Evolutionary conservation across 1,139 yeast genomes (phyloP).

Genomic region (Yamadazyma sp.): DNA sequence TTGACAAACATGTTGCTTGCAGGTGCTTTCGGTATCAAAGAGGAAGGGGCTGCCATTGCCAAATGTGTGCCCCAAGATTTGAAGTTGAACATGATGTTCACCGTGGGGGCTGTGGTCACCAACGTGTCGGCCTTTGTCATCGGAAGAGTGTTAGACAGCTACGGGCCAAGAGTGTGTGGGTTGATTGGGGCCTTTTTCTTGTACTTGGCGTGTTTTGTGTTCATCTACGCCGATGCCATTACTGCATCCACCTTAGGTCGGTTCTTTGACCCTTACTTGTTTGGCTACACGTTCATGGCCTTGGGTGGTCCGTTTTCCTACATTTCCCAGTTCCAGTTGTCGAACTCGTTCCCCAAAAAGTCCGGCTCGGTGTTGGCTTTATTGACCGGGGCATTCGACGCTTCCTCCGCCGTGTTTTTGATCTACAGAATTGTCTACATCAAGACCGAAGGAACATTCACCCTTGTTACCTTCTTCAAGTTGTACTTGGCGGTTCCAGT

Average conservation of each 20-base stretch:
- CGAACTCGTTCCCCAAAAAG: slow-evolving; percentile 42
- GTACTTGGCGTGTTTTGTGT: slow-evolving; percentile 37
- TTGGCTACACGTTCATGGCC: slow-evolving; percentile 43
- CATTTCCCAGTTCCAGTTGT: slow-evolving; percentile 46
- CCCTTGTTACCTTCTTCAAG: slow-evolving; percentile 34
- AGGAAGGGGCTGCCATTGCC: slow-evolving; percentile 19
- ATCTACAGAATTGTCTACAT: slow-evolving; percentile 34
- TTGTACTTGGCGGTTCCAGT: slow-evolving; percentile 40
- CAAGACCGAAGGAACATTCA: slow-evolving; percentile 26
- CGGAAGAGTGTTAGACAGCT: slow-evolving; percentile 40
- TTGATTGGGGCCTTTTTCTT: slow-evolving; percentile 40
- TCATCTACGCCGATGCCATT: slow-evolving; percentile 30
- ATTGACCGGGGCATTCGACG: slow-evolving; percentile 49
- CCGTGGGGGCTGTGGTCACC: slow-evolving; percentile 46
- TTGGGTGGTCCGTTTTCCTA: slow-evolving; percentile 49
- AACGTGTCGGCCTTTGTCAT: slow-evolving; percentile 44
- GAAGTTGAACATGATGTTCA: slow-evolving; percentile 47
- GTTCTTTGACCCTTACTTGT: slow-evolving; percentile 38
- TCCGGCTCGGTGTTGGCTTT: slow-evolving; percentile 45
- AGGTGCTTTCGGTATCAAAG: slow-evolving; percentile 11
- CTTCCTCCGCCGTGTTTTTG: slow-evolving; percentile 47
- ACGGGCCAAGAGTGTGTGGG: slow-evolving; percentile 47
- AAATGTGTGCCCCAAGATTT: slow-evolving; percentile 44
- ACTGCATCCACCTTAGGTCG: slow-evolving; percentile 13
- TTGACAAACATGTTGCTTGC: slow-evolving; percentile 13